A percentile compares a stretch with the other conserved stretches of the same genome.
Evolutionary conservation across 148 eudicot genomes (phyloP).

Genomic region (Rhododendron molle): DNA sequence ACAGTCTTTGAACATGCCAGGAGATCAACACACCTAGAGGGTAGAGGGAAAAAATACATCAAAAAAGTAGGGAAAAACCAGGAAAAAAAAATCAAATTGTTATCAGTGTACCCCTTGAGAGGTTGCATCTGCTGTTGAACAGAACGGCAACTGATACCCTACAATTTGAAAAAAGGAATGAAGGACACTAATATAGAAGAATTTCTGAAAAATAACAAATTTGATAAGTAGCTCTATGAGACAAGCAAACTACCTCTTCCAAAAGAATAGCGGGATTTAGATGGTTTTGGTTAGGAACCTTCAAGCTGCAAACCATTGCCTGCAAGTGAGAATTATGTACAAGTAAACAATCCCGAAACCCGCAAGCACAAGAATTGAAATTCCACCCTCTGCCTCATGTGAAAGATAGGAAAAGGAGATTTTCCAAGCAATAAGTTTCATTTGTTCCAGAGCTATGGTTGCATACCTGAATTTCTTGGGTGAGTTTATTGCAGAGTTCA

Average conservation of each 20-base stretch:
- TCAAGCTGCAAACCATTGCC: slow-evolving; percentile 52
- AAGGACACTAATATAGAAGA: neutral
- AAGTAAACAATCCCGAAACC: slow-evolving; percentile 3
- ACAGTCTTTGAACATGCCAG: neutral
- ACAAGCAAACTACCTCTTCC: slow-evolving; percentile 41
- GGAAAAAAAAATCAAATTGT: neutral
- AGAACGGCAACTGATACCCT: slow-evolving; percentile 45
- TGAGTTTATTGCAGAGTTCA: slow-evolving; percentile 45
- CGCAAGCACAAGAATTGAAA: neutral
- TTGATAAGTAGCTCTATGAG: slow-evolving; percentile 2
- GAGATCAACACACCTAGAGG: neutral
- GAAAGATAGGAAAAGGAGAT: neutral
- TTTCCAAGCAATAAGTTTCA: neutral
- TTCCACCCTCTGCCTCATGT: neutral
- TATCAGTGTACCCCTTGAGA: slow-evolving; percentile 41
- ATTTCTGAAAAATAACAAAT: neutral
- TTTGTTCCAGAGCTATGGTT: neutral
- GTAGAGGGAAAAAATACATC: neutral
- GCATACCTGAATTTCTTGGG: slow-evolving; percentile 69
- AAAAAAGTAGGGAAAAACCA: neutral
- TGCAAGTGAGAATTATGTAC: slow-evolving; percentile 25
- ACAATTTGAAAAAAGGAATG: slow-evolving; percentile 22
- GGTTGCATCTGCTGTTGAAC: slow-evolving; percentile 29
- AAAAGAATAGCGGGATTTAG: slow-evolving; percentile 31
- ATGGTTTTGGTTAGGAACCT: slow-evolving; percentile 36